Conservation (phyloP, 148 eudicot species). For the Rhododendron simsii region DNA sequence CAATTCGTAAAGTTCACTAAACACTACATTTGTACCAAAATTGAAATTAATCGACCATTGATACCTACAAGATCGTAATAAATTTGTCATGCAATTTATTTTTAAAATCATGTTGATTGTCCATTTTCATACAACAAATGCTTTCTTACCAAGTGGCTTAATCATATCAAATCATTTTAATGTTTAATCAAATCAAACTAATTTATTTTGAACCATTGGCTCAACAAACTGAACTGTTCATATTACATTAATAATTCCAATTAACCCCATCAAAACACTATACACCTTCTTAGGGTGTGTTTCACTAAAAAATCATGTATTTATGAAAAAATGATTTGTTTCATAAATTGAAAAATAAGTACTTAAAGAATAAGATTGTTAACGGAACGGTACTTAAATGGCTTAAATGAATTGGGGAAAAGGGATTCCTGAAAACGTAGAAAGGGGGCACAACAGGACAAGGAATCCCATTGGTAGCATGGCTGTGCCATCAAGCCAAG, state of each 20-base stretch:
- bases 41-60: background rate
- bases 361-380: too few relatives aligned
- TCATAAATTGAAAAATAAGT: too few relatives aligned
- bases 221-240: background rate
- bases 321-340: fast-evolving
- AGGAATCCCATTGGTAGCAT: slow-evolving; percentile 44
- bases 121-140: background rate
- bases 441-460: slow-evolving; percentile 1
- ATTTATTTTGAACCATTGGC: background rate
- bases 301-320: too few relatives aligned
- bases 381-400: too few relatives aligned
- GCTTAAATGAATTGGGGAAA: background rate
- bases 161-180: background rate
- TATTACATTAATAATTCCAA: too few relatives aligned
- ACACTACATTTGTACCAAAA: background rate
- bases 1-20: background rate
- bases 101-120: background rate
- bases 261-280: background rate
- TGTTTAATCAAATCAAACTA: background rate
- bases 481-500: slow-evolving; percentile 39
- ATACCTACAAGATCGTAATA: background rate
- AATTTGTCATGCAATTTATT: background rate
- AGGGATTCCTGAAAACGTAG: background rate
- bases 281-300: background rate
- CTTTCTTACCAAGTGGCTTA: background rate